Conservation (phyloP, 129 eudicot genomes). For the Cynara cardunculus region DNA sequence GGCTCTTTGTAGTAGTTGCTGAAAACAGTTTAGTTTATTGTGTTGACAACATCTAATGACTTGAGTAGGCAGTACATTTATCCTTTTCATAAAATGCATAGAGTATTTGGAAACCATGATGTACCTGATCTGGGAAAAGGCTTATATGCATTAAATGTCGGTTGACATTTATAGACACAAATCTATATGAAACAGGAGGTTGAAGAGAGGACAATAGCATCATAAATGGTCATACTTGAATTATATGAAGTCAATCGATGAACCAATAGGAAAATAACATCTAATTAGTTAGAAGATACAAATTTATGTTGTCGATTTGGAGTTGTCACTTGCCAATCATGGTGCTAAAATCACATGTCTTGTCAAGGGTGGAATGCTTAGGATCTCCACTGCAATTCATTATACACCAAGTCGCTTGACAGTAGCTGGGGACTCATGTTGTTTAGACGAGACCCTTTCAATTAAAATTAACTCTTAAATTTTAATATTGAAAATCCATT, state of each 20-base stretch:
- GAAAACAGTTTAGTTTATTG: background rate
- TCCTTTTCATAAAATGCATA: background rate
- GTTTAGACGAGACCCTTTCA: background rate
- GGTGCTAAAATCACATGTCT: background rate
- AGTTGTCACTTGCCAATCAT: background rate
- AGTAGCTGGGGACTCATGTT: background rate
- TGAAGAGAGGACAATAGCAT: background rate
- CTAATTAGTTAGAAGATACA: background rate
- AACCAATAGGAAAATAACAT: background rate
- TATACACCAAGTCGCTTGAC: background rate
- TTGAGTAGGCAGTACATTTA: background rate
- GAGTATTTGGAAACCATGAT: background rate
- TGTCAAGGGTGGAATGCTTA: slow-evolving; percentile 8
- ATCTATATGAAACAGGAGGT: background rate
- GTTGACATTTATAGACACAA: background rate
- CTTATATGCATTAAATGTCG: background rate
- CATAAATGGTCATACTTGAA: background rate
- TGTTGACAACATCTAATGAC: background rate
- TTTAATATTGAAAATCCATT: background rate
- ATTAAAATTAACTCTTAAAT: background rate
- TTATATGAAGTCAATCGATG: background rate
- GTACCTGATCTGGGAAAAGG: background rate
- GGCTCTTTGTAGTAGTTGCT: background rate
- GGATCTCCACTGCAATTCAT: slow-evolving; percentile 1
- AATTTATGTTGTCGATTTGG: background rate